Evolutionary conservation across 805 yeast genomes (phyloP), one percentile per base, ranked within the genome.

Genomic region (Zygoascus bituminiphila): DNA sequence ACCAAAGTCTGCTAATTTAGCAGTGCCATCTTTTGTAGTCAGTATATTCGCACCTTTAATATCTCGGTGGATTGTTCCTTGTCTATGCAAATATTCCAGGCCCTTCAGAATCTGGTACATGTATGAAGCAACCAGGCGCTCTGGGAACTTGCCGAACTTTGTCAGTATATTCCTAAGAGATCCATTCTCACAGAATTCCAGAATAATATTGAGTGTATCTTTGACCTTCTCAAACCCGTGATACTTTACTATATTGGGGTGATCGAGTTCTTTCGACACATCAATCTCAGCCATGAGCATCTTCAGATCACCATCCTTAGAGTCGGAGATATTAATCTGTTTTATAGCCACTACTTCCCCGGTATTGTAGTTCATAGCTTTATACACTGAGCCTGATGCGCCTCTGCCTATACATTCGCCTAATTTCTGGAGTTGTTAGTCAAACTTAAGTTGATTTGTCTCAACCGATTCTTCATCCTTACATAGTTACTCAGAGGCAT

Each of bases 381-480:
- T 75, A 64, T 82, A 88, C 3, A 91, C 97, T 36, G 78, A 77
- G 1, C 97, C 98, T 62, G 80, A 88, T 0, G 97, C 97, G 1
- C 98, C 98, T 51, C 77, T 77, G 2, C 98, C 98, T 2, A 93
- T 71, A 33, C 82, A 74, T 43, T 79, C 83, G 43, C 74, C 74
- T 15, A 70, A 47, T 10, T 25, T 41, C 53, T 53, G 42, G 14
- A 17, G 15, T 17, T 23, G 33, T 26, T 17, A 21, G 21, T 42
- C n/a, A n/a, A n/a, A n/a, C n/a, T n/a, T n/a, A n/a, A n/a, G n/a
- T n/a, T n/a, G n/a, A 36, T 8, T 8, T 36, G 12, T 12, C 29
- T 23, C 26, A 23, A 14, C 3, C 29, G n/a, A 4, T 17, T 19
- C 15, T 21, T 14, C 4, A 8, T 39, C 40, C 57, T 14, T 43